Percentiles rank a stretch among this genome's conserved stretches.
Conservation (phyloP, 371 early-diverging fungal species). For the Umbelopsis sp. region DNA sequence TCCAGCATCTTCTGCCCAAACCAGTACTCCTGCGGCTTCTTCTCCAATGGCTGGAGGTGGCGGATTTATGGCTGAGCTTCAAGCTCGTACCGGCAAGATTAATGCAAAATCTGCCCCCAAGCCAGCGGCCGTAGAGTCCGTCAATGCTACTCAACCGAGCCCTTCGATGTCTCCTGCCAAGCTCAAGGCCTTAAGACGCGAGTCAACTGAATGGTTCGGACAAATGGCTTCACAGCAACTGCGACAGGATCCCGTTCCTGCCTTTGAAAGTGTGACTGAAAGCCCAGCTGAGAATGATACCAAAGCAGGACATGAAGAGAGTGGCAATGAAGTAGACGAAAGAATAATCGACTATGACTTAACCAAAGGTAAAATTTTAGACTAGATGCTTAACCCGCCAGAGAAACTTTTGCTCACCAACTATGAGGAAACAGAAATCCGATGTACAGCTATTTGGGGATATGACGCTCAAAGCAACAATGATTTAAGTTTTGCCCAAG, state of each 20-base stretch:
- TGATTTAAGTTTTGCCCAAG: slow-evolving; percentile 45
- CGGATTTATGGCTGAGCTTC: slow-evolving; percentile 38
- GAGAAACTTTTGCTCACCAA: too few relatives aligned
- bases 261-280: slow-evolving; percentile 17
- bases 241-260: not conserved
- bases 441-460: slow-evolving; percentile 44
- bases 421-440: slow-evolving; percentile 16
- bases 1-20: not conserved
- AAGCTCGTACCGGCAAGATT: slow-evolving; percentile 30
- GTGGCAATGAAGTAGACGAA: not conserved
- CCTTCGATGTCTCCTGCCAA: not conserved
- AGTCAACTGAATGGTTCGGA: slow-evolving; percentile 23
- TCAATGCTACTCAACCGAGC: slow-evolving; percentile 11
- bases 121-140: not conserved
- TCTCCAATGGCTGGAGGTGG: slow-evolving; percentile 12
- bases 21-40: slow-evolving; percentile 14
- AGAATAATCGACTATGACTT: slow-evolving; percentile 2
- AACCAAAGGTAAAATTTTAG: not conserved
- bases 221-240: slow-evolving; percentile 19
- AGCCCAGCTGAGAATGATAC: slow-evolving; percentile 20
- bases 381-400: too few relatives aligned
- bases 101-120: slow-evolving; percentile 7
- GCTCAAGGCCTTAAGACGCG: slow-evolving; percentile 17
- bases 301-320: not conserved
- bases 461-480: slow-evolving; percentile 41